Percentiles rank a stretch among this genome's conserved stretches.
Conservation (phyloP, 208 protist genomes). For the Tetramitus jugosus region DNA sequence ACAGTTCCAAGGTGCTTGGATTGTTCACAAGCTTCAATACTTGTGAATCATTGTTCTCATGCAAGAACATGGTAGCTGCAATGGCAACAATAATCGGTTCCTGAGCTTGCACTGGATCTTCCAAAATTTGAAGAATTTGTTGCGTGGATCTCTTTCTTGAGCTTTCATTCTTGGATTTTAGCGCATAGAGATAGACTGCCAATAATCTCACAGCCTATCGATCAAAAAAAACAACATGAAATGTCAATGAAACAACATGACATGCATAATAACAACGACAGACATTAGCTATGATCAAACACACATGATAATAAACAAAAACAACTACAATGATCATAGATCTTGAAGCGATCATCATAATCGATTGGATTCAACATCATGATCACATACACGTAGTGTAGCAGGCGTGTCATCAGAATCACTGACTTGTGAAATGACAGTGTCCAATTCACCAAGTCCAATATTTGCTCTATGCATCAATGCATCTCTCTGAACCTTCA, state of each 20-base stretch:
- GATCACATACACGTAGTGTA: too few species aligned
- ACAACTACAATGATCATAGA: too few species aligned
- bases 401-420: constrained; percentile 28
- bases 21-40: constrained; percentile 45
- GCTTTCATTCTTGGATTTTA: too few species aligned
- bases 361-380: too few species aligned
- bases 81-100: constrained; percentile 47
- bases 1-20: neutral
- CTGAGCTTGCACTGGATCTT: constrained; percentile 5
- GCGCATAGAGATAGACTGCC: constrained; percentile 56
- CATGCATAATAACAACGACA: too few species aligned
- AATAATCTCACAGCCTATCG: constrained; percentile 51
- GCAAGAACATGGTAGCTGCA: constrained; percentile 48
- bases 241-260: too few species aligned
- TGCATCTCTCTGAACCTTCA: constrained; percentile 56
- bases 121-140: neutral
- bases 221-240: too few species aligned
- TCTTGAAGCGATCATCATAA: too few species aligned
- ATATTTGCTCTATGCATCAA: constrained; percentile 59
- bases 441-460: constrained; percentile 57
- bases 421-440: constrained; percentile 53
- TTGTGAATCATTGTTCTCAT: constrained; percentile 39
- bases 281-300: too few species aligned
- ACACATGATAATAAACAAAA: too few species aligned
- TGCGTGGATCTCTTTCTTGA: too few species aligned